Conservation (phyloP, 306 rosid genomes). For the Astragalus membranaceus region DNA sequence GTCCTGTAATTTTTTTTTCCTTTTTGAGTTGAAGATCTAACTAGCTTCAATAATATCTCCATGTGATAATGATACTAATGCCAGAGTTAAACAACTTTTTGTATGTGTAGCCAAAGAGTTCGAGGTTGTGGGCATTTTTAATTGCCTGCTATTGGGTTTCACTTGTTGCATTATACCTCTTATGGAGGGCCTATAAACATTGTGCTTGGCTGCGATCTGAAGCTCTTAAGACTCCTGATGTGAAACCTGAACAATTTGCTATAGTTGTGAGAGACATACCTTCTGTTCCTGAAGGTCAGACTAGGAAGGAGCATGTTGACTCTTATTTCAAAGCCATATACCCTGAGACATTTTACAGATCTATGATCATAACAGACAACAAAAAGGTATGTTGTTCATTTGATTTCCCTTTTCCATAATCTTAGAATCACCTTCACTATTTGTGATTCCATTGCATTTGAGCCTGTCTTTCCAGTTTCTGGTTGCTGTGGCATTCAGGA, state of each 20-base stretch:
- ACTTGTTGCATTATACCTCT: constrained; percentile 52
- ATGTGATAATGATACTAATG: neutral
- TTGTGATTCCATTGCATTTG: neutral
- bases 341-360: constrained; percentile 72
- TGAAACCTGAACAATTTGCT: constrained; percentile 68
- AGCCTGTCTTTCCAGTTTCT: neutral
- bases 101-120: constrained; percentile 39
- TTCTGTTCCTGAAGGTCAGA: constrained; percentile 43
- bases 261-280: constrained; percentile 92
- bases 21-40: neutral
- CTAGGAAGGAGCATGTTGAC: constrained; percentile 76
- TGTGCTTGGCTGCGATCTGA: constrained; percentile 50
- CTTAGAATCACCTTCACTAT: neutral
- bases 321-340: constrained; percentile 54
- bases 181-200: constrained; percentile 85
- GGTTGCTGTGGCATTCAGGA: constrained; percentile 1
- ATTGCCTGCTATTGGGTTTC: constrained; percentile 72
- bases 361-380: constrained; percentile 76
- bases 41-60: neutral
- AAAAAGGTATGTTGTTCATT: constrained; percentile 43
- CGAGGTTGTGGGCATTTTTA: constrained; percentile 79
- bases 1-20: neutral
- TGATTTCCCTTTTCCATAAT: neutral
- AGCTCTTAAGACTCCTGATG: constrained; percentile 59
- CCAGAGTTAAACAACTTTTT: constrained; percentile 8